These are phyloP conservation scores for Aureobasidium pullulans DNA, from an alignment of 2,329 filamentous ascomycete genomes.

Conservation along the genomic window DNA sequence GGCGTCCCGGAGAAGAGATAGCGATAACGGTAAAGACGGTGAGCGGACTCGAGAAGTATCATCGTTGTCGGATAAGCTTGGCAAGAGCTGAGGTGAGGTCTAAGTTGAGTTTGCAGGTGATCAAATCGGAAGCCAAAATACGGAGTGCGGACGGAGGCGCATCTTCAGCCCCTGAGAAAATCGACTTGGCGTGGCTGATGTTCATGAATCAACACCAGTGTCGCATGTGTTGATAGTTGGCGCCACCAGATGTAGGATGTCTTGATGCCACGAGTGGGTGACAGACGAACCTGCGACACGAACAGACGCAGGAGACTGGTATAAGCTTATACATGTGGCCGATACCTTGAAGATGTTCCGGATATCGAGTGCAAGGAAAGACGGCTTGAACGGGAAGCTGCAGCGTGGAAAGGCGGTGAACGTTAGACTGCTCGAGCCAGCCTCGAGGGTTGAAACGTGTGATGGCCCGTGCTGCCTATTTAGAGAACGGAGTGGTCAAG, in stretches of 20 bases:
- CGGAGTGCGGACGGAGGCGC: neutral
- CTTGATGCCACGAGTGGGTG: neutral
- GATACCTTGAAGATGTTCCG: neutral
- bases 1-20: neutral
- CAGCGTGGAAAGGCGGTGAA: neutral
- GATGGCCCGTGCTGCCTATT: neutral
- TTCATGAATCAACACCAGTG: neutral
- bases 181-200: neutral
- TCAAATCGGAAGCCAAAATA: neutral
- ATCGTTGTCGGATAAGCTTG: neutral
- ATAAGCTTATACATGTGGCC: neutral
- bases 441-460: slow-evolving; percentile 5
- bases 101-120: neutral
- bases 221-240: neutral
- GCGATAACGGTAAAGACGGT: neutral
- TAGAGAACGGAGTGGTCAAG: neutral
- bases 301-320: neutral
- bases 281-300: neutral
- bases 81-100: neutral
- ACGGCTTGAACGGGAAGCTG: neutral
- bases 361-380: neutral
- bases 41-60: neutral
- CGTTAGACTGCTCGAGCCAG: slow-evolving; percentile 1
- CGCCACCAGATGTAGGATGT: neutral
- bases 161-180: neutral